These are phyloP conservation scores for Dalbergia oliveri DNA, from an alignment of 306 rosid genomes.

Conservation along the genomic window DNA sequence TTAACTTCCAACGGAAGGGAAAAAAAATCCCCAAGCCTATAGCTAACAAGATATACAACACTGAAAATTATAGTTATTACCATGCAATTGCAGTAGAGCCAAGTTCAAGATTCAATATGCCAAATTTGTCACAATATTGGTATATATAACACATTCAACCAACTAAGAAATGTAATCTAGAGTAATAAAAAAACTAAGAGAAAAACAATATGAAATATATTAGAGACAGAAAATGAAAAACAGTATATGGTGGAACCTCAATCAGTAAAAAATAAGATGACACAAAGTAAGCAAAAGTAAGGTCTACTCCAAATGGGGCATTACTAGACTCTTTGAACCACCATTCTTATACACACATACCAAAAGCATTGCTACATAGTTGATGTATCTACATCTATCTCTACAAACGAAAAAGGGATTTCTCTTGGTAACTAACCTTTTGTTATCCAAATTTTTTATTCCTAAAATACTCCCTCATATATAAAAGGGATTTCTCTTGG, in stretches of 20 bases:
- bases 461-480: too few species aligned
- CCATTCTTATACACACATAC: background rate
- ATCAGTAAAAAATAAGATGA: constrained; percentile 26
- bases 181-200: background rate
- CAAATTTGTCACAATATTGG: constrained; percentile 16
- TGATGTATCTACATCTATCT: background rate
- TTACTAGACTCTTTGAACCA: constrained; percentile 30
- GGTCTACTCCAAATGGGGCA: constrained; percentile 25
- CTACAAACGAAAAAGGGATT: too few species aligned
- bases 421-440: too few species aligned
- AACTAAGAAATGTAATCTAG: background rate
- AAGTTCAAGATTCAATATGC: constrained; percentile 21
- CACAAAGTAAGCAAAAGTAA: background rate
- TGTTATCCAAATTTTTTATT: too few species aligned
- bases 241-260: background rate
- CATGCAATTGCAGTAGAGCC: constrained; percentile 7
- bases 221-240: background rate
- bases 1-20: background rate
- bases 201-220: background rate
- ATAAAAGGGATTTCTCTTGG: too few species aligned
- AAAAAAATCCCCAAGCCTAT: constrained; percentile 25
- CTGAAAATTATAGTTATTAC: constrained; percentile 1
- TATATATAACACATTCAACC: constrained; percentile 23
- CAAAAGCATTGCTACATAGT: background rate
- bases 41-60: constrained; percentile 34